phyloP scores from a whole-genome alignment of 1,284 basidiomycete genomes.

The Cutaneotrichosporon curvatum region DNA sequence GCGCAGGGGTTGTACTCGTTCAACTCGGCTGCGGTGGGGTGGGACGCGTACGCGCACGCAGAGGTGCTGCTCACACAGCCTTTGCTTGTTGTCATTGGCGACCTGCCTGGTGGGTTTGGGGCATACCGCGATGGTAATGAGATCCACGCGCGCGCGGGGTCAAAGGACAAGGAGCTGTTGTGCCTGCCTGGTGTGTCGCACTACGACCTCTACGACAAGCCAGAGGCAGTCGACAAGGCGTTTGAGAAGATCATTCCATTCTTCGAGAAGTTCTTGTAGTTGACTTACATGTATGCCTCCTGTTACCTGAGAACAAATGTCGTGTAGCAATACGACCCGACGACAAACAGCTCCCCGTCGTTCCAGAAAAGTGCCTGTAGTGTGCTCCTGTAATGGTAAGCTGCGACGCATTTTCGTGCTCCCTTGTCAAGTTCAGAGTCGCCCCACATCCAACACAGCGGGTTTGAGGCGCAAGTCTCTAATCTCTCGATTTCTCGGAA shows the following conservation, averaged over 20 bases:
- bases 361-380: no score
- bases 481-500: no score
- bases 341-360: no score
- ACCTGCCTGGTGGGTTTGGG: constrained; percentile 2
- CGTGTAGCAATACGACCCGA: no score
- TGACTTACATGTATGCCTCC: no score
- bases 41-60: constrained; percentile 4
- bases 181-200: constrained; percentile 1
- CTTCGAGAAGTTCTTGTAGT: constrained; percentile 7
- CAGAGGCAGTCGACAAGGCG: neutral
- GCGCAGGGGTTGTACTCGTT: neutral
- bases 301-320: no score
- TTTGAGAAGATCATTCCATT: constrained; percentile 3
- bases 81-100: constrained; percentile 1
- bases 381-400: no score
- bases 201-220: constrained; percentile 10
- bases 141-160: constrained; percentile 4
- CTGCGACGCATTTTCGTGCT: no score
- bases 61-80: constrained; percentile 8
- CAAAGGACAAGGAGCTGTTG: constrained; percentile 5
- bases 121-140: constrained; percentile 6
- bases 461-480: no score
- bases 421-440: no score
- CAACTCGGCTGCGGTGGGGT: constrained; percentile 1
- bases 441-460: no score